Base-by-base conservation (phyloP, 305 asterid species). In the Solanum hybrid region DNA sequence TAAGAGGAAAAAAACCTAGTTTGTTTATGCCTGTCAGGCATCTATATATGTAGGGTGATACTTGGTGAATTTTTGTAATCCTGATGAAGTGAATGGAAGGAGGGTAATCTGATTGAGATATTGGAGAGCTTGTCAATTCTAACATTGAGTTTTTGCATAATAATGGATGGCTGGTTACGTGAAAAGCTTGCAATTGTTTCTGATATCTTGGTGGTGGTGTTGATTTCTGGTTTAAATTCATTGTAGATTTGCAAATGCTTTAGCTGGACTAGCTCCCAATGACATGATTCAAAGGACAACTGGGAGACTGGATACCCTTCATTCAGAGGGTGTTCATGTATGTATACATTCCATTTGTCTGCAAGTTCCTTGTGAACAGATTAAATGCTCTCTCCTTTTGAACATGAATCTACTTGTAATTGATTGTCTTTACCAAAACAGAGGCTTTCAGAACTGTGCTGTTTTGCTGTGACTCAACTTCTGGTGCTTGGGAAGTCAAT, bases 251-350 rank as follows among this genome's bases (percentile, higher is more conserved):
- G 88, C 93, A 80, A 92, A 91, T 89, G 91, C 92, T 86, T 86
- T 92, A 85, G 90, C 88, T 71, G 95, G 93, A 90, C 92, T 93
- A 87, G 90, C 98, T 85, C 95, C 97, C 42, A 94, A 89, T 93
- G 99, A 97, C 91, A 90, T 95, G 80, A 88, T 92, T 90, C 98
- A 94, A 90, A 93, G 93, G 92, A 96, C 97, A 84, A 92, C 96
- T 78, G 95, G 98, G 81, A 94, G 99, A 91, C 98, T 97, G 82
- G 99, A 96, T 90, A 89, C 96, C 91, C 98, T 97, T 93, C 98
- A 97, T 91, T 96, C 99, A 86, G 99, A 97, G 96, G 98, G 99
- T 87, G 95, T 97, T 91, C 99, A 97, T 93, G 99, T 97, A 95
- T 78, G 98, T 81, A 88, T 69, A 24, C 71, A 42, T 73, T 87